These are phyloP conservation scores for Suaeda aralocaspica DNA, from an alignment of 148 eudicot genomes.

Conservation along the genomic window DNA sequence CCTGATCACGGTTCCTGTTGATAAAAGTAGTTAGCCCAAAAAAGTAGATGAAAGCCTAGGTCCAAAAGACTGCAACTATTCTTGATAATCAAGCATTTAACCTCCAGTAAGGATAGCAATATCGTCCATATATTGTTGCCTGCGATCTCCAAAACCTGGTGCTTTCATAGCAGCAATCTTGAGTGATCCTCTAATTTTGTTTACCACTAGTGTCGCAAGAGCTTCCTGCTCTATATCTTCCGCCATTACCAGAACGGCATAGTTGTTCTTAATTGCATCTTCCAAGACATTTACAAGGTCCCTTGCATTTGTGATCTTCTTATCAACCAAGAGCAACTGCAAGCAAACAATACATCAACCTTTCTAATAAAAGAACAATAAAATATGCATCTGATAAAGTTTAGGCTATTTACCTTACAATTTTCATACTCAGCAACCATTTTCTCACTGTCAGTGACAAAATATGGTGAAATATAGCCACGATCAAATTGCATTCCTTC, in stretches of 20 bases:
- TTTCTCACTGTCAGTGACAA: conserved; percentile 67
- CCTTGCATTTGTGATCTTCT: conserved; percentile 65
- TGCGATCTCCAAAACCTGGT: conserved; percentile 73
- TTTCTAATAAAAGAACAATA: background rate
- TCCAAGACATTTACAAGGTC: conserved; percentile 60
- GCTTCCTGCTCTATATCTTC: conserved; percentile 81
- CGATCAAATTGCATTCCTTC: conserved; percentile 72
- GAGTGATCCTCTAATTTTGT: conserved; percentile 65
- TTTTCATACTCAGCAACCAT: conserved; percentile 58
- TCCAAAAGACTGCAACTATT: background rate
- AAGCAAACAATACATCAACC: conserved; percentile 11
- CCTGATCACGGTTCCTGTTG: conserved; percentile 53
- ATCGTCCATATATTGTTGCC: conserved; percentile 64
- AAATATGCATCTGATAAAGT: background rate
- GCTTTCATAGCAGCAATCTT: conserved; percentile 77
- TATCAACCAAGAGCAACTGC: conserved; percentile 68
- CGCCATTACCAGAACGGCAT: conserved; percentile 52
- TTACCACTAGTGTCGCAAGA: conserved; percentile 74
- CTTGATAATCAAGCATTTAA: conserved; percentile 9
- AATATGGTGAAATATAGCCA: conserved; percentile 71
- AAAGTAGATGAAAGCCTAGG: background rate
- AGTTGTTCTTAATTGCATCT: conserved; percentile 54
- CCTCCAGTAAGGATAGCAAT: conserved; percentile 73
- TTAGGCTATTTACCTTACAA: conserved; percentile 46
- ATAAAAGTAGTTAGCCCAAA: conserved; percentile 6